Percentiles rank a stretch among this genome's conserved stretches.
Conservation (phyloP, 1,284 basidiomycete species). For the Rhodotorula sp. region DNA sequence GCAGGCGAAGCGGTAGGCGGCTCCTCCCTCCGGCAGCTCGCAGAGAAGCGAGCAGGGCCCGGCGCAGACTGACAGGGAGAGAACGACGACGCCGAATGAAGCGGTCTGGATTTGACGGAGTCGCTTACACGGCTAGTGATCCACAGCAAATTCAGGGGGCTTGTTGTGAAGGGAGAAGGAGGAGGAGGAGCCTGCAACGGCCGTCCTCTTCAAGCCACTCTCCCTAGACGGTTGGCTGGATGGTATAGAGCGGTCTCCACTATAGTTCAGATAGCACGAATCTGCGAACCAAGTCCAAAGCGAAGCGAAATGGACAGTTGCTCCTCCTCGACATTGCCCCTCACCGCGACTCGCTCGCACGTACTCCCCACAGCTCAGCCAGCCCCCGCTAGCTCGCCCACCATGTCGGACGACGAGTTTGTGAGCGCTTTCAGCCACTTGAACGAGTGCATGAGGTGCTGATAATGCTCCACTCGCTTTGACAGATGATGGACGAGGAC, state of each 20-base stretch:
- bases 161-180: too few relatives aligned
- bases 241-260: neutral
- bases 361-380: neutral
- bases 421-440: neutral
- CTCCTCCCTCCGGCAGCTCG: too few relatives aligned
- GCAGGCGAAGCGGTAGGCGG: too few relatives aligned
- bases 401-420: conserved; percentile 38
- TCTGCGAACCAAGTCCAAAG: neutral
- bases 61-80: too few relatives aligned
- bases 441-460: neutral
- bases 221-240: too few relatives aligned
- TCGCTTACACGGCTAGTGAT: too few relatives aligned
- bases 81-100: too few relatives aligned
- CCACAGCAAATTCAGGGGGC: too few relatives aligned
- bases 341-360: neutral
- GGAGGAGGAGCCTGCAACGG: too few relatives aligned
- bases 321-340: neutral
- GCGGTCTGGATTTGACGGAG: too few relatives aligned
- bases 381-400: neutral
- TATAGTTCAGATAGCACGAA: neutral
- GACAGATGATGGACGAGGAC: conserved; percentile 40
- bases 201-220: too few relatives aligned
- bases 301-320: neutral
- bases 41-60: too few relatives aligned
- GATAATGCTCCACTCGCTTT: neutral